Conservation (phyloP, 2,329 filamentous ascomycete species). For the Penicillium verrucosum region DNA sequence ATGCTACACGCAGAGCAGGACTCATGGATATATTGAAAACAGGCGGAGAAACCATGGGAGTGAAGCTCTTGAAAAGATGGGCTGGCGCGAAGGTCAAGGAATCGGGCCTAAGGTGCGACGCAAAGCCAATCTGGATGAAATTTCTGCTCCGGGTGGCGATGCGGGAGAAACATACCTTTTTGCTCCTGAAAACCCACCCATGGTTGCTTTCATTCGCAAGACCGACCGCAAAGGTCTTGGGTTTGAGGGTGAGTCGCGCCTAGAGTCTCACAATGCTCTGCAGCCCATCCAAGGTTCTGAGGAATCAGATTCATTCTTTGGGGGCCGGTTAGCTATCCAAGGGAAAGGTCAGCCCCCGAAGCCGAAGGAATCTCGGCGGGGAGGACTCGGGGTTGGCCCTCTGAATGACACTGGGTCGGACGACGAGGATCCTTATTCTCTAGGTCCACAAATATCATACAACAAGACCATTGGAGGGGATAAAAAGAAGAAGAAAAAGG, state of each 20-base stretch:
- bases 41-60: slow-evolving; percentile 79
- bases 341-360: slow-evolving; percentile 42
- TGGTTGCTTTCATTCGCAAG: slow-evolving; percentile 53
- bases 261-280: slow-evolving; percentile 21
- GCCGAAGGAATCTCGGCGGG: slow-evolving; percentile 55
- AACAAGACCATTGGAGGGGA: slow-evolving; percentile 76
- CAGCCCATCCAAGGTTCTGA: slow-evolving; percentile 14
- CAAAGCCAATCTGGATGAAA: slow-evolving; percentile 64
- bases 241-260: slow-evolving; percentile 41
- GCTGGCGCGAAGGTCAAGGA: slow-evolving; percentile 91
- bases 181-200: slow-evolving; percentile 73
- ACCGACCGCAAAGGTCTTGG: slow-evolving; percentile 48
- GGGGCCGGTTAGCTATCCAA: slow-evolving; percentile 30
- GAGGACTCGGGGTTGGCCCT: slow-evolving; percentile 81
- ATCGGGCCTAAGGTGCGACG: slow-evolving; percentile 82
- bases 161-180: slow-evolving; percentile 66
- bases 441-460: slow-evolving; percentile 87
- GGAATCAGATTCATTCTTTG: slow-evolving; percentile 38
- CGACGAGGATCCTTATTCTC: slow-evolving; percentile 89
- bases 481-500: slow-evolving; percentile 71
- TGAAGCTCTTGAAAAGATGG: slow-evolving; percentile 87
- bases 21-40: slow-evolving; percentile 70
- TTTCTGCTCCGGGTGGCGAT: slow-evolving; percentile 39
- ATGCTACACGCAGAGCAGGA: slow-evolving; percentile 50
- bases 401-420: slow-evolving; percentile 93